Evolutionary conservation across 805 yeast species (phyloP).

Genomic region (Pichia exigua): DNA sequence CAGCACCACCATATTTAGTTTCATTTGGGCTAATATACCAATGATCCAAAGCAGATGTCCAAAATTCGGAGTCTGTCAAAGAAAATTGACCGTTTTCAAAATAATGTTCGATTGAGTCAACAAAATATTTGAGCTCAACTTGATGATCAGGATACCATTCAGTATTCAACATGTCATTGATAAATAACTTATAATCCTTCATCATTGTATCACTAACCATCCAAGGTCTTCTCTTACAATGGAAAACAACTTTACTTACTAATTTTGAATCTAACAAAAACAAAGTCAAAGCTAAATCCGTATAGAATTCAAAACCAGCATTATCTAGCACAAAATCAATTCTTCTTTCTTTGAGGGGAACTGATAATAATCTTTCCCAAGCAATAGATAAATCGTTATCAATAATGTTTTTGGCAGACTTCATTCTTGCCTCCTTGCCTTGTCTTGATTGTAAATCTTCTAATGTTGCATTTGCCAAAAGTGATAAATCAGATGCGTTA

Average conservation of each 20-base stretch:
- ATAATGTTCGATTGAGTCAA: conserved; percentile 37
- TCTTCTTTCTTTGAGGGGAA: conserved; percentile 33
- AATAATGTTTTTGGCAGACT: conserved; percentile 70
- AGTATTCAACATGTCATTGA: conserved; percentile 47
- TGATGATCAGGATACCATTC: conserved; percentile 42
- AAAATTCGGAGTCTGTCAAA: conserved; percentile 60
- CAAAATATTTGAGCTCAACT: conserved; percentile 41
- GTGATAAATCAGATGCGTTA: conserved; percentile 89
- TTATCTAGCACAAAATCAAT: conserved; percentile 86
- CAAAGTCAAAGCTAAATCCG: conserved; percentile 64
- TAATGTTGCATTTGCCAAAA: conserved; percentile 78
- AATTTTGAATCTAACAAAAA: conserved; percentile 67
- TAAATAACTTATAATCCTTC: conserved; percentile 58
- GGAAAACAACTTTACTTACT: conserved; percentile 59
- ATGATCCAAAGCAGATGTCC: conserved; percentile 78
- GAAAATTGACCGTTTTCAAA: conserved; percentile 39
- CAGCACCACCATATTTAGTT: conserved; percentile 47
- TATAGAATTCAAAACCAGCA: conserved; percentile 90
- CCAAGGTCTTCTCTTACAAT: conserved; percentile 91
- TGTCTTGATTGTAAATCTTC: conserved; percentile 89
- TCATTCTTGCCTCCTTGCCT: conserved; percentile 79
- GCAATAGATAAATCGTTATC: conserved; percentile 66
- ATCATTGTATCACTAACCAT: conserved; percentile 95
- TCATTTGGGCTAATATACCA: conserved; percentile 57
- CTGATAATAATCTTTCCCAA: conserved; percentile 42